Evolutionary conservation across 352 stramenopile species (phyloP).

Genomic region (Phytopythium aichiense): DNA sequence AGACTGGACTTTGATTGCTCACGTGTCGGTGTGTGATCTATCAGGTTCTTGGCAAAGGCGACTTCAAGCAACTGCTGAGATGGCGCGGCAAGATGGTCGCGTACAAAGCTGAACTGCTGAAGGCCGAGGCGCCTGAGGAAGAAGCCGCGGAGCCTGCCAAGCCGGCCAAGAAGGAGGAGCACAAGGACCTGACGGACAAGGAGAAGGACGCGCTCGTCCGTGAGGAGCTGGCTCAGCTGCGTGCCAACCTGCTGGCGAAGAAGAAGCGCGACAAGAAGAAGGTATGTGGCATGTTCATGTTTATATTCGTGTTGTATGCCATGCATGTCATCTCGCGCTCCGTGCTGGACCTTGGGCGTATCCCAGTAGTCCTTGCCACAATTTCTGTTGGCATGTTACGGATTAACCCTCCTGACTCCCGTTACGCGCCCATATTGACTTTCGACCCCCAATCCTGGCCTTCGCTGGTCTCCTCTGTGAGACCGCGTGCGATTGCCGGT

Average conservation of each 20-base stretch:
- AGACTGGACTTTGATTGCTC: background rate
- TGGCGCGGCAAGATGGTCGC: conserved; percentile 95
- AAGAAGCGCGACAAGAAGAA: conserved; percentile 91
- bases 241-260: conserved; percentile 70
- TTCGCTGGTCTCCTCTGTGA: conserved; percentile 15
- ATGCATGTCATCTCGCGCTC: conserved; percentile 4
- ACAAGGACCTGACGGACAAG: conserved; percentile 66
- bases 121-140: conserved; percentile 44
- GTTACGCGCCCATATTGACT: conserved; percentile 80
- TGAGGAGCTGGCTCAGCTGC: conserved; percentile 80
- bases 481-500: conserved; percentile 41
- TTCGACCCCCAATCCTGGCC: conserved; percentile 49
- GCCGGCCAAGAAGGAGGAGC: conserved; percentile 19
- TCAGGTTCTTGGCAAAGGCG: conserved; percentile 95
- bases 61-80: conserved; percentile 97
- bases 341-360: conserved; percentile 37
- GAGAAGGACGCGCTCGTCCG: conserved; percentile 81
- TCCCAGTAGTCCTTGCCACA: conserved; percentile 89
- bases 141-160: conserved; percentile 35
- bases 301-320: conserved; percentile 16
- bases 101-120: conserved; percentile 82
- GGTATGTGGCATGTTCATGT: conserved; percentile 34
- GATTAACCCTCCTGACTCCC: conserved; percentile 90
- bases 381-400: conserved; percentile 78
- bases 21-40: background rate